These are phyloP conservation scores for Didymella pomorum DNA, from an alignment of 2,329 filamentous ascomycete genomes.

Conservation along the genomic window DNA sequence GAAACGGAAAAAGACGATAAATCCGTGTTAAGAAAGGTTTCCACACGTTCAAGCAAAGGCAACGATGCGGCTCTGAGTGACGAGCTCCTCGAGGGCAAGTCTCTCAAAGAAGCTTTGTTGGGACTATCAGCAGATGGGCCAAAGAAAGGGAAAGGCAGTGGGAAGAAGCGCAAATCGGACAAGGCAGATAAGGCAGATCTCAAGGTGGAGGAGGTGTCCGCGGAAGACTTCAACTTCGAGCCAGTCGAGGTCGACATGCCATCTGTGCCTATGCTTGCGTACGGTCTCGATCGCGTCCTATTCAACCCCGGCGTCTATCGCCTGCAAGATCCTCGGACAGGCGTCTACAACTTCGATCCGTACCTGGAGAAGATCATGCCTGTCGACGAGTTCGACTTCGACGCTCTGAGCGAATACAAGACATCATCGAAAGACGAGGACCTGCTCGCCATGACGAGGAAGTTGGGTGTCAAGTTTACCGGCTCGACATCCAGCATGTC, in stretches of 20 bases:
- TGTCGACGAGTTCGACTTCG: conserved; percentile 89
- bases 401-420: conserved; percentile 83
- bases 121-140: conserved; percentile 11
- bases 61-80: neutral
- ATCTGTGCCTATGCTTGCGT: conserved; percentile 69
- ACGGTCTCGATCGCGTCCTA: conserved; percentile 85
- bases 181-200: conserved; percentile 27
- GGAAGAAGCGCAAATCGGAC: neutral
- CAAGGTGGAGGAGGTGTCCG: conserved; percentile 33
- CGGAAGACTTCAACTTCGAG: conserved; percentile 46
- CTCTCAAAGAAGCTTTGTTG: conserved; percentile 36
- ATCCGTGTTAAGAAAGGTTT: neutral
- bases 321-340: conserved; percentile 84
- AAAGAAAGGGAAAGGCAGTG: conserved; percentile 14
- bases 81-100: conserved; percentile 14
- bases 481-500: conserved; percentile 99
- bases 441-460: conserved; percentile 72
- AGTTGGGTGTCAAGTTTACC: conserved; percentile 78
- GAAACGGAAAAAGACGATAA: neutral
- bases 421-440: conserved; percentile 86
- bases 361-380: conserved; percentile 95
- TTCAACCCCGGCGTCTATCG: conserved; percentile 92
- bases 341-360: conserved; percentile 96
- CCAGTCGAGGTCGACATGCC: conserved; percentile 57
- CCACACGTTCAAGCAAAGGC: neutral